Evolutionary conservation across 352 stramenopile genomes (phyloP).

Genomic region (Halophytophthora polymorphica): DNA sequence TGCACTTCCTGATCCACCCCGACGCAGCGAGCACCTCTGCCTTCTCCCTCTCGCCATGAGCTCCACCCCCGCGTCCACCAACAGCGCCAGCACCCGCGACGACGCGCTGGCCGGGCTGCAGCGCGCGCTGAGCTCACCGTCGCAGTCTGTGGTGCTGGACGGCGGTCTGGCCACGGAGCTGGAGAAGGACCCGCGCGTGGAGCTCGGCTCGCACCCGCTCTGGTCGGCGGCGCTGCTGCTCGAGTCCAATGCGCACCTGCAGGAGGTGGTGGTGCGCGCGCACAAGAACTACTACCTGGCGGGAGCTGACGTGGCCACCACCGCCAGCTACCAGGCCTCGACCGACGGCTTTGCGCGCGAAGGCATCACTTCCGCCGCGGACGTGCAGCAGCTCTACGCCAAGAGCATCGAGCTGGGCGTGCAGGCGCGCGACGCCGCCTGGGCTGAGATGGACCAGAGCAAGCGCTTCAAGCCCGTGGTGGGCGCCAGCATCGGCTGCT

Average conservation of each 20-base stretch:
- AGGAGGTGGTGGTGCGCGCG: conserved; percentile 57
- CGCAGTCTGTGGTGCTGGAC: conserved; percentile 60
- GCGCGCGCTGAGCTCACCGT: conserved; percentile 23
- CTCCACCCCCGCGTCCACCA: no score
- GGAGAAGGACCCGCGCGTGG: conserved; percentile 65
- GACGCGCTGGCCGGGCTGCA: conserved; percentile 32
- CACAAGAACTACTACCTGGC: conserved; percentile 77
- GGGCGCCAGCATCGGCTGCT: conserved; percentile 84
- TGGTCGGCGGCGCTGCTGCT: conserved; percentile 76
- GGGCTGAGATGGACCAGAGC: conserved; percentile 34
- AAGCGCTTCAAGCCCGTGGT: conserved; percentile 65
- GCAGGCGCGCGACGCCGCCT: conserved; percentile 57
- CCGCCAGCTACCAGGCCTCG: conserved; percentile 84
- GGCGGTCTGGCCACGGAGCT: conserved; percentile 76
- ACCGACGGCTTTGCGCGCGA: conserved; percentile 80
- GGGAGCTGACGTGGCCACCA: conserved; percentile 78
- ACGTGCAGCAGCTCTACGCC: conserved; percentile 64
- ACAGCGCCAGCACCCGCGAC: no score
- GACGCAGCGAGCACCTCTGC: conserved; percentile 64
- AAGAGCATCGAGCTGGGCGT: conserved; percentile 77
- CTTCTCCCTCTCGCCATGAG: conserved; percentile 25
- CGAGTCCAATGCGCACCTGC: conserved; percentile 44
- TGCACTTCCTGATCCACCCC: no score
- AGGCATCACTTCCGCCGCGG: conserved; percentile 27
- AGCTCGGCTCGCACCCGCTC: conserved; percentile 48